phyloP scores from a whole-genome alignment of 2,329 filamentous ascomycete species.

The Neopestalotiopsis rosae region DNA sequence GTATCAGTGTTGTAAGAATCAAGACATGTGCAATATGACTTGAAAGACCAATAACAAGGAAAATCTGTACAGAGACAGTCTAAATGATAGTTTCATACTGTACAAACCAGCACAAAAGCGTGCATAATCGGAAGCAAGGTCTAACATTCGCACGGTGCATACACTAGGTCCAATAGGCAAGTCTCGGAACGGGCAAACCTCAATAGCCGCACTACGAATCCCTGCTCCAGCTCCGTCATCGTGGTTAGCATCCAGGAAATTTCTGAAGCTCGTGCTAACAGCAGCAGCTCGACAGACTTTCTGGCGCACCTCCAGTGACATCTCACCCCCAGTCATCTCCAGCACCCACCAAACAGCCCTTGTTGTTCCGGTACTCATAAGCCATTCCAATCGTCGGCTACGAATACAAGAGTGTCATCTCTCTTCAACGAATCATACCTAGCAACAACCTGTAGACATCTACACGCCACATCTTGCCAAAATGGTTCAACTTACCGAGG shows the following conservation, averaged over 20 bases:
- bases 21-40: too few relatives aligned
- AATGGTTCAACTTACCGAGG: conserved; percentile 97
- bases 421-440: neutral
- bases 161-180: too few relatives aligned
- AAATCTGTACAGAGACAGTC: too few relatives aligned
- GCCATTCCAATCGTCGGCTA: neutral
- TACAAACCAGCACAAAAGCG: too few relatives aligned
- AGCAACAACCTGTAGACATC: neutral
- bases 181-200: conserved; percentile 9
- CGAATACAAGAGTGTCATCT: neutral
- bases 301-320: neutral
- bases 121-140: too few relatives aligned
- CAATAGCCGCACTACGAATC: neutral
- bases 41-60: too few relatives aligned
- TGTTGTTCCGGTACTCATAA: too few relatives aligned
- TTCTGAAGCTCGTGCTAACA: conserved; percentile 3
- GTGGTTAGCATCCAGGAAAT: conserved; percentile 5
- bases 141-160: neutral
- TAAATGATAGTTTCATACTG: too few relatives aligned
- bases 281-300: conserved; percentile 10
- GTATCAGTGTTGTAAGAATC: too few relatives aligned
- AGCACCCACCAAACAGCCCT: neutral
- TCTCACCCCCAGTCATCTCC: neutral
- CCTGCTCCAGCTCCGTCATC: neutral
- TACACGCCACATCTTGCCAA: conserved; percentile 13